These are phyloP conservation scores for Yamadazyma siamensis DNA, from an alignment of 1,139 yeast genomes.

Conservation along the genomic window DNA sequence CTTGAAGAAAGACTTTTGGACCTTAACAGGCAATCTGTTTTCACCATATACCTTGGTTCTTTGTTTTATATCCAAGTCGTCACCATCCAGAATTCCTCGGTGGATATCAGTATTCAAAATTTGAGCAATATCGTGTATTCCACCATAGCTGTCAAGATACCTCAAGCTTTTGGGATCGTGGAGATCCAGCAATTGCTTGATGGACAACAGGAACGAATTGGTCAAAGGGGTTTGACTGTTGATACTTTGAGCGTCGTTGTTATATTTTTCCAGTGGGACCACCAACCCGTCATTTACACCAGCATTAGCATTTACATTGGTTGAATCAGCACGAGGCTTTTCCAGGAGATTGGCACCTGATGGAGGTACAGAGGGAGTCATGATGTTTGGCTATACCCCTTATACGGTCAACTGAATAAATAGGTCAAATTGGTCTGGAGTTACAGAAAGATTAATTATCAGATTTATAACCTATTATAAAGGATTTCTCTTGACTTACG, in stretches of 20 bases:
- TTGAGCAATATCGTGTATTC: slow-evolving; percentile 26
- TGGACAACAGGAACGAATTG: slow-evolving; percentile 11
- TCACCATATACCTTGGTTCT: slow-evolving; percentile 57
- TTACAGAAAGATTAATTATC: too few relatives aligned
- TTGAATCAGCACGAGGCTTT: not conserved
- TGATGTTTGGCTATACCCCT: too few relatives aligned
- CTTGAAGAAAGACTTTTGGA: slow-evolving; percentile 60
- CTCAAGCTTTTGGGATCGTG: slow-evolving; percentile 55
- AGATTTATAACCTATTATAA: too few relatives aligned
- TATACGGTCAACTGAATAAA: too few relatives aligned
- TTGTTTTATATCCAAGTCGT: slow-evolving; percentile 22
- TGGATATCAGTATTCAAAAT: slow-evolving; percentile 36
- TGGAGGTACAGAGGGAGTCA: too few relatives aligned
- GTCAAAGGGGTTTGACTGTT: slow-evolving; percentile 16
- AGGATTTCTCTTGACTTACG: too few relatives aligned
- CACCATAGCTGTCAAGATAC: slow-evolving; percentile 40
- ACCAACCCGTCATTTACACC: not conserved
- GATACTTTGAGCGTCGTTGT: slow-evolving; percentile 5
- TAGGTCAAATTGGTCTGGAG: too few relatives aligned
- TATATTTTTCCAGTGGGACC: slow-evolving; percentile 2
- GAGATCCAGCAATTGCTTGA: slow-evolving; percentile 33
- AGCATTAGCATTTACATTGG: too few relatives aligned
- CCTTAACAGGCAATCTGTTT: slow-evolving; percentile 68
- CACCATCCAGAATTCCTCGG: slow-evolving; percentile 41
- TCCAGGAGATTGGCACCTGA: too few relatives aligned